Evolutionary conservation across 768 basidiomycete species (phyloP).

Genomic region (Trametes elegans): DNA sequence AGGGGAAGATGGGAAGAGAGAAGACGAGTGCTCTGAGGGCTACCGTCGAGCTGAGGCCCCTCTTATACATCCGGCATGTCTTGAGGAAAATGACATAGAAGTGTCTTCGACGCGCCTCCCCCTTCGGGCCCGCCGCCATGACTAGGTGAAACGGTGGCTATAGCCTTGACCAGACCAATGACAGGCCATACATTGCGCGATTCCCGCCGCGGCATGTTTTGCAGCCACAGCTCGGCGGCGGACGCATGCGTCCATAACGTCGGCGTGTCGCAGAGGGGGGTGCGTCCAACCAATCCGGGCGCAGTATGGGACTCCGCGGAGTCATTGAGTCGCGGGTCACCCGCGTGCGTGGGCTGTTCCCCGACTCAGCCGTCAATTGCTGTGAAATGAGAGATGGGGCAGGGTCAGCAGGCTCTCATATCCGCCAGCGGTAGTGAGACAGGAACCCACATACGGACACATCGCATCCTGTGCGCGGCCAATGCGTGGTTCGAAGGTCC

Average conservation of each 20-base stretch:
- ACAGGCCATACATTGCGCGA: background rate
- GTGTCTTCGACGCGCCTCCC: background rate
- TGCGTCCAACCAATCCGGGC: slow-evolving; percentile 1
- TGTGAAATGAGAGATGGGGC: background rate
- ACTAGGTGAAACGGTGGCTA: background rate
- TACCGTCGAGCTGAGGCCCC: background rate
- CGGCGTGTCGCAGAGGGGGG: background rate
- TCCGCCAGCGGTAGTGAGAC: slow-evolving; percentile 11
- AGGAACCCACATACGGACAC: background rate
- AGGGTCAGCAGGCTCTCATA: slow-evolving; percentile 10
- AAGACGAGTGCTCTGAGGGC: slow-evolving; percentile 11
- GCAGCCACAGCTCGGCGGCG: background rate
- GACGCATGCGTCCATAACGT: background rate
- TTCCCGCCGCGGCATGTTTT: background rate
- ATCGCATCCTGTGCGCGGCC: background rate
- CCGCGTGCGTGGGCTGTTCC: background rate
- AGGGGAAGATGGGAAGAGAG: background rate
- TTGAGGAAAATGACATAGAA: background rate
- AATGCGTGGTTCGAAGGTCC: background rate
- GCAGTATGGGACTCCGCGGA: background rate
- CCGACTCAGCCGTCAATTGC: slow-evolving; percentile 3
- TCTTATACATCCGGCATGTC: slow-evolving; percentile 9
- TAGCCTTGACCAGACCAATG: slow-evolving; percentile 2
- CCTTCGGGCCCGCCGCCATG: background rate
- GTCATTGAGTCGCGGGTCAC: background rate